Base-by-base conservation (phyloP, 257 asterid species). In the Jacaranda copaia region DNA sequence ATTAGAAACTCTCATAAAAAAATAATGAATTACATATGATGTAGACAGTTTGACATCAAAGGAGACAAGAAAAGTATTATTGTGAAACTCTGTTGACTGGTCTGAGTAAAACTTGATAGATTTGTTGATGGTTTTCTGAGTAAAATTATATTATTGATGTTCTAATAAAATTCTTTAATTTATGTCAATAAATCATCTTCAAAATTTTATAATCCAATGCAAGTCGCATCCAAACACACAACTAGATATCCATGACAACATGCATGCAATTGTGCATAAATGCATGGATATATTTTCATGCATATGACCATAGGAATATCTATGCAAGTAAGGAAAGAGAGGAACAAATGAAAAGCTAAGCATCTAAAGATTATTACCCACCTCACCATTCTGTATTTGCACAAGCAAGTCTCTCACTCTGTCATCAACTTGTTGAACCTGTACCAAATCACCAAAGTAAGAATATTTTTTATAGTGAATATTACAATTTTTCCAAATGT, bases 331-430 rank as follows among this genome's bases (percentile, higher is more conserved):
- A 32, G 19, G 70, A 51, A 19, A 55, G 43, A 68, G 8, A 42
- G 68, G 52, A 55, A 10, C 11, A 20, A 70, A 46, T 19, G 48
- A 71, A 70, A 73, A 36, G 55, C 49, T 45, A 74, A 52, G 51
- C 68, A 49, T 25, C 45, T 52, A 19, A 76, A 80, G 36, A 36
- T 48, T 68, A 63, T 67, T 43, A 73, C 89, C 32, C 79, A 94
- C 98, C 98, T 91, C 87, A 16, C 90, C 97, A 6, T 86, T 88
- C 77, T 88, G 92, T 68, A 95, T 87, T 79, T 78, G 85, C 20
- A 86, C 10, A 19, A 89, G 88, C 80, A 81, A 51, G 79, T 84
- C 83, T 72, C 83, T 85, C 74, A 89, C 89, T 76, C 39, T 86
- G 87, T 91, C 97, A 45, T 83, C 90, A 72, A 85, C 89, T 68